Evolutionary conservation across 352 stramenopile species (phyloP), one percentile per base, ranked within the genome.

Genomic region (Globisporangium echinulatum): DNA sequence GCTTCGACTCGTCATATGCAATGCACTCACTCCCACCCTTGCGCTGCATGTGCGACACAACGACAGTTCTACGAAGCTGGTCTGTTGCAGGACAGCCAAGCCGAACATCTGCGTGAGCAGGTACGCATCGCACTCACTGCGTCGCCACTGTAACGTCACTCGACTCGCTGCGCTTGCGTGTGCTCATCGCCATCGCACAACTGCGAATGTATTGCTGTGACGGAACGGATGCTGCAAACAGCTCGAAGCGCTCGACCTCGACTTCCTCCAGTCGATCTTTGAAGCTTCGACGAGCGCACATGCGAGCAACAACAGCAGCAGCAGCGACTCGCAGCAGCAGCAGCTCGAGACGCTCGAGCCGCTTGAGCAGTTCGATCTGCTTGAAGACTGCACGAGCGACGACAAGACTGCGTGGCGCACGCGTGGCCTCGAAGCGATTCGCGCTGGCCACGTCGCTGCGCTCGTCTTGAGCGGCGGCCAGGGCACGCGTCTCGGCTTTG

Each of bases 401-500:
- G 63, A 85, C 37, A 79, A 78, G 48, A 47, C 77, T 15, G 64
- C 50, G 19, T 93, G 84, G 84, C 54, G 55, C 36, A 38, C 62
- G 37, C 65, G 62, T 5, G 90, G 87, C 1, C 71, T 96, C 1
- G 68, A 95, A 15, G 94, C 94, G 6, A 92, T 99, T 17, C 56
- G 54, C 47, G 61, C 79, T 6, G 85, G 90, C 15, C 47, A 98
- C 67, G 90, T 99, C 5, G 96, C 93, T n/a, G 89, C 94, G 50
- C 61, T 99, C 17, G 79, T 99, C 4, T 72, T 99, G 52, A 82
- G 82, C 44, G 97, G 97, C 43, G 96, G 96, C 33, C 96, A 99
- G 75, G 97, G 97, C 59, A 99, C 97, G 25, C 85, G 97, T 10
- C 75, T 99, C n/a, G 96, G 96, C 49, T 99, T 97, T 76, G 63